Base-by-base conservation (phyloP, 148 eudicot species). In the Amaranthus hypochondriacus region DNA sequence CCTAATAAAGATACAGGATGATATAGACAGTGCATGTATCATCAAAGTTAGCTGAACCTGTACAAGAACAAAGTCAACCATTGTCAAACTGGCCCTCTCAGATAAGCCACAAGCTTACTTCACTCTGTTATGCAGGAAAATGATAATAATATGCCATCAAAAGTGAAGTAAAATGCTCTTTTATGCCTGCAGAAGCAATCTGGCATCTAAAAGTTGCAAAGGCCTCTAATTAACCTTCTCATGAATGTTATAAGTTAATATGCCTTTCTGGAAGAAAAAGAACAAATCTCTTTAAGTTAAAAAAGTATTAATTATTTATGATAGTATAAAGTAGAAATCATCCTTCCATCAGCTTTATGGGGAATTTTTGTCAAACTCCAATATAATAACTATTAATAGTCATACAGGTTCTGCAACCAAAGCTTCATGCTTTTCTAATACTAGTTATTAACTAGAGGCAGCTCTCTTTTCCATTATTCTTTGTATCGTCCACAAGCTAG, bases 1-100 rank as follows among this genome's bases (percentile, higher is more conserved):
- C 81, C 83, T 83, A 81, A 79, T 83, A 13, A 85, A 65, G 60
- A 87, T 60, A 84, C 81, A 87, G 66, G 89, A 79, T 64, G 84
- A 54, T 65, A 89, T 70, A 15, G 83, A 74, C 63, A 81, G 48
- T 5, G 83, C 79, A 49, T 71, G 82, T 69, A 82, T 75, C 74
- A 80, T 44, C 66, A 76, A 80, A 72, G 82, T 67, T 76, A 55
- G 78, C 61, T 67, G 73, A 71, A 70, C 92, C 92, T 92, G 97
- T 84, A 86, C 56, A 80, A 47, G 68, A 74, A 56, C 51, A 71
- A 69, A 13, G 75, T 70, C 52, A 71, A 68, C 50, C 50, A 51
- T 9, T 49, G 54, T 42, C 48, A 77, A 62, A 62, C 14, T 21
- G 61, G 61, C 69, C 47, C 11, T 14, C 6, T 39, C 3, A 9